Evolutionary conservation across 1,139 yeast species (phyloP).

Genomic region (Taphrina flavorubra): DNA sequence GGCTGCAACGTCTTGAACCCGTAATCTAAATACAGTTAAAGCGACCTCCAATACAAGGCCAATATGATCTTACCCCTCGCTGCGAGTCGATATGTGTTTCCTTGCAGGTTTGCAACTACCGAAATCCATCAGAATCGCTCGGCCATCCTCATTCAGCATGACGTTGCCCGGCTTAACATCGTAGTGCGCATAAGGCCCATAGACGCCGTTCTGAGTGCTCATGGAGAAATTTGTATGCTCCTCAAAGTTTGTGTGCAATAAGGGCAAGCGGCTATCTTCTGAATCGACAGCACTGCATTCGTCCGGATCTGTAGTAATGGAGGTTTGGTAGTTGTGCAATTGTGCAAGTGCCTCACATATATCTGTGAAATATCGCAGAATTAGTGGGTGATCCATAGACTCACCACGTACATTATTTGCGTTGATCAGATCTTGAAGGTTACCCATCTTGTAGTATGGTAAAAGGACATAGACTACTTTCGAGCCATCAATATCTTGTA

Average conservation of each 20-base stretch:
- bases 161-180: conserved; percentile 90
- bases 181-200: conserved; percentile 78
- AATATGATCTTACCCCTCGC: conserved; percentile 59
- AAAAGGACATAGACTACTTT: conserved; percentile 76
- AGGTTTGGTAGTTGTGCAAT: conserved; percentile 59
- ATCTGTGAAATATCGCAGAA: conserved; percentile 67
- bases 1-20: conserved; percentile 78
- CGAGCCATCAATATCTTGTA: conserved; percentile 76
- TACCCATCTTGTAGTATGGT: conserved; percentile 69
- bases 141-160: conserved; percentile 73
- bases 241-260: conserved; percentile 14
- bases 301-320: conserved; percentile 31
- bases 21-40: conserved; percentile 50
- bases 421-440: conserved; percentile 79
- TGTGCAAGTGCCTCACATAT: conserved; percentile 74
- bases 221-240: conserved; percentile 58
- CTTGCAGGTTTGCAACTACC: conserved; percentile 80
- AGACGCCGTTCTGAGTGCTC: conserved; percentile 37
- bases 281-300: conserved; percentile 37
- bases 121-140: conserved; percentile 79
- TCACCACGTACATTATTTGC: conserved; percentile 63
- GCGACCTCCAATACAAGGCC: background rate
- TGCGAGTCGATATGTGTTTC: conserved; percentile 61
- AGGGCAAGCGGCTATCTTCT: conserved; percentile 50
- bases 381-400: conserved; percentile 65